Evolutionary conservation across 164 flowering plant genomes (phyloP), one percentile per base, ranked within the genome.

Genomic region (Chimonanthus salicifolius): DNA sequence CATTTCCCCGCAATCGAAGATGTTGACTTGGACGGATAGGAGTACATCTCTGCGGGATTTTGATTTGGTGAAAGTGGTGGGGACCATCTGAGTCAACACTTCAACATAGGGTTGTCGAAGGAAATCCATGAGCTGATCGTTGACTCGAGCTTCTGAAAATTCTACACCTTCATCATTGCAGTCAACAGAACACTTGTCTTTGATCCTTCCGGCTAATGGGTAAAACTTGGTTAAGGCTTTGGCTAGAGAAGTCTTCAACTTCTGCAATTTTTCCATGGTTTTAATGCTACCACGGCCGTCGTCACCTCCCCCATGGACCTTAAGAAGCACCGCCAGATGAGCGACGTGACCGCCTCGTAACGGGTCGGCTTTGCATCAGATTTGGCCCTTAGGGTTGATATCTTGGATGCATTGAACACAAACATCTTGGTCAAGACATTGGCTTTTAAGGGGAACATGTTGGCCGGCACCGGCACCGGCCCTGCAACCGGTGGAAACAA

Each of bases 1-100:
- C 58, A 68, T 48, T 68, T 58, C 70, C 5, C 70, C 70, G 18
- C 70, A 68, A 15, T 67, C 69, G 58, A 68, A 68, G 9, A 68
- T 5, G 21, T n/a, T 47, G 21, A 6, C 43, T 16, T 68, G 54
- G 43, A 68, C 50, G 33, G 33, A 33, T 33, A 33, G 33, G 33
- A 33, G 33, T 33, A 33, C 33, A 33, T 33, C 33, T 3, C 4
- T 11, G 5, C 33, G 43, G 4, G 70, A 47, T 67, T 43, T 11
- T 4, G 69, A 3, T 7, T 43, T 3, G 6, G 4, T 6, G 6
- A 67, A 2, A 15, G 49, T 8, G 49, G 50, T 48, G 5, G 71
- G 58, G 9, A 68, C 54, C 43, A 68, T 7, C 20, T 49, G 58
- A 68, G n/a, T 13, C 1, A 68, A 58, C 11, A n/a, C 44, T 3